Percentiles rank a stretch among this genome's conserved stretches.
These are phyloP conservation scores for Botrytis porri DNA, from an alignment of 2,329 filamentous ascomycete species.

Conservation along the genomic window DNA sequence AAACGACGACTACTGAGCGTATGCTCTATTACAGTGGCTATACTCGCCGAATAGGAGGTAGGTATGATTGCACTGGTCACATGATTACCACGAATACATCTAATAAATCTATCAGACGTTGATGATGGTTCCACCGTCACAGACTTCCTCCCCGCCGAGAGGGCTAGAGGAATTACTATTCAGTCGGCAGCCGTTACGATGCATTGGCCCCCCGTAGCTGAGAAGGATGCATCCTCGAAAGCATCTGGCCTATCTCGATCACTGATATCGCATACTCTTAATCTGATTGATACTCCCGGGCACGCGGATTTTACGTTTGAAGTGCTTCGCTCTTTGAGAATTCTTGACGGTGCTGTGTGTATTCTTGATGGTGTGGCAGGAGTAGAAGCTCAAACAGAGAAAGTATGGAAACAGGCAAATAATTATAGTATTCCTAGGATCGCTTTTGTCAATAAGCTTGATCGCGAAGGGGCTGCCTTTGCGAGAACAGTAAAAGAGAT, in stretches of 20 bases:
- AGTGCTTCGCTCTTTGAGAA: slow-evolving; percentile 82
- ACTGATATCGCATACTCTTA: slow-evolving; percentile 65
- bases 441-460: slow-evolving; percentile 80
- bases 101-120: slow-evolving; percentile 58
- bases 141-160: slow-evolving; percentile 90
- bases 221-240: slow-evolving; percentile 16
- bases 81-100: slow-evolving; percentile 1
- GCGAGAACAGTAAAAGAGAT: slow-evolving; percentile 82
- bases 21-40: slow-evolving; percentile 97
- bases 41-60: slow-evolving; percentile 76
- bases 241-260: slow-evolving; percentile 48
- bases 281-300: slow-evolving; percentile 92
- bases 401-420: slow-evolving; percentile 90
- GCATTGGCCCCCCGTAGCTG: slow-evolving; percentile 69
- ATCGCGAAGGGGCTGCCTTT: slow-evolving; percentile 79
- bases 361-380: slow-evolving; percentile 90
- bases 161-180: slow-evolving; percentile 91
- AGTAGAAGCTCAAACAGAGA: slow-evolving; percentile 94
- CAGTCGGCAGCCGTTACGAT: slow-evolving; percentile 97
- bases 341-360: slow-evolving; percentile 87
- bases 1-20: slow-evolving; percentile 97
- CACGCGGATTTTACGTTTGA: slow-evolving; percentile 98
- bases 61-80: slow-evolving; percentile 41
- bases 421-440: slow-evolving; percentile 81
- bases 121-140: slow-evolving; percentile 96